Base-by-base conservation (phyloP, 371 early-diverging fungal genomes). In the Mortierella sp. region DNA sequence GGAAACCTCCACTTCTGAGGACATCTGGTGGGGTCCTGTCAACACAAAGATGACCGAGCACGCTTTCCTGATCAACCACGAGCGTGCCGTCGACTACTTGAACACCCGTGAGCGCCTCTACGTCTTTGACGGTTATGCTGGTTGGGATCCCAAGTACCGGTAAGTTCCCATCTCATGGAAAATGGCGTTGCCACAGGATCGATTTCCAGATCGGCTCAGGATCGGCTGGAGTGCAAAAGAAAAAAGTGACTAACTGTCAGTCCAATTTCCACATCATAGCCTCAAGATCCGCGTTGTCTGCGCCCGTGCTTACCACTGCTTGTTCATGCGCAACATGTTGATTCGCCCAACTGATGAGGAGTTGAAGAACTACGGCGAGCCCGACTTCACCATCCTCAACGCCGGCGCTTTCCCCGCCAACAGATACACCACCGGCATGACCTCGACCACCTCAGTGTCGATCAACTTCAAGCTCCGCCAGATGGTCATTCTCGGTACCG, bases 21-120 rank as follows among this genome's bases (percentile, higher is more conserved):
- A 97, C 78, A 86, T 98, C 78, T 98, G 98, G 98, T 96, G 97
- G 96, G 97, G 97, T 21, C 96, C 97, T 31, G 95, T 97, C 66
- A 98, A 98, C 86, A 92, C 91, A 79, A 91, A 91, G 77, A 90
- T 98, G 81, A 84, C 86, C 58, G 93, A 94, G 79, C 86, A 91
- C 47, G 89, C 94, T n/a, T 98, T 98, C 83, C 86, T 94, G 78
- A 92, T 94, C 78, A 97, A 97, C 89, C 94, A 95, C 78, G 96
- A 98, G 84, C 90, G 96, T 58, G 97, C 98, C 29, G 87, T 94
- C 68, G 96, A 96, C 84, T 98, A 97, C 84, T 84, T 98, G 55
- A 98, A 98, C 85, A 96, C 97, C 37, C 95, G 94, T 69, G 85
- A 88, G 60, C 93, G 95, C 53, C 89, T 97, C 45, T 97, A 96